These are phyloP conservation scores for Vanrija pseudolonga DNA, from an alignment of 1,284 basidiomycete species.

Conservation along the genomic window DNA sequence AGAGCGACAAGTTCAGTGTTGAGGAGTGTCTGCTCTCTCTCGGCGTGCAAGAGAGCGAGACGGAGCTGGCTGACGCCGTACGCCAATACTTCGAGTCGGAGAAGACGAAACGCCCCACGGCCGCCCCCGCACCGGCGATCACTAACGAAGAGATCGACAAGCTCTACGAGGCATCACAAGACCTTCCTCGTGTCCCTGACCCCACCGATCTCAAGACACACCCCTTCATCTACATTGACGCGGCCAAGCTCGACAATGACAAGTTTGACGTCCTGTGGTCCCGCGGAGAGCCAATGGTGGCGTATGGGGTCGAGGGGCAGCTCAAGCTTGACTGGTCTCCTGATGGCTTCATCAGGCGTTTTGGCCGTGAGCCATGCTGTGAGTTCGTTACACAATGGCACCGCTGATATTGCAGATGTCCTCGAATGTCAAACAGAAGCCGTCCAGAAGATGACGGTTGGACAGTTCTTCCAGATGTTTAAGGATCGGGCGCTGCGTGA, in stretches of 20 bases:
- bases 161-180: conserved; percentile 22
- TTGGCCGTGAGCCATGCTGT: conserved; percentile 62
- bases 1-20: conserved; percentile 11
- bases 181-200: conserved; percentile 19
- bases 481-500: conserved; percentile 55
- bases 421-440: conserved; percentile 72
- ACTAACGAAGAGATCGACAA: conserved; percentile 5
- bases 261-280: conserved; percentile 68
- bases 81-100: conserved; percentile 3
- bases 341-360: conserved; percentile 68
- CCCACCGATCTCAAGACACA: conserved; percentile 34
- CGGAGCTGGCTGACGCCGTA: conserved; percentile 10
- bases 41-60: conserved; percentile 21
- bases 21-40: conserved; percentile 24
- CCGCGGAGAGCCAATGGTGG: conserved; percentile 69
- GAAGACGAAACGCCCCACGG: background rate
- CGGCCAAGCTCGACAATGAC: conserved; percentile 58
- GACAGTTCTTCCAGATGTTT: conserved; percentile 75
- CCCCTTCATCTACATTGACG: conserved; percentile 50
- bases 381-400: conserved; percentile 18
- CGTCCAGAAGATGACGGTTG: conserved; percentile 62
- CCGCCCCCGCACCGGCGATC: background rate
- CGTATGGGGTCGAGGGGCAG: conserved; percentile 60
- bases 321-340: conserved; percentile 75
- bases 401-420: conserved; percentile 52